Evolutionary conservation across 1,139 yeast species (phyloP), one percentile per base, ranked within the genome.

Genomic region (Saccharomyces hybrid): DNA sequence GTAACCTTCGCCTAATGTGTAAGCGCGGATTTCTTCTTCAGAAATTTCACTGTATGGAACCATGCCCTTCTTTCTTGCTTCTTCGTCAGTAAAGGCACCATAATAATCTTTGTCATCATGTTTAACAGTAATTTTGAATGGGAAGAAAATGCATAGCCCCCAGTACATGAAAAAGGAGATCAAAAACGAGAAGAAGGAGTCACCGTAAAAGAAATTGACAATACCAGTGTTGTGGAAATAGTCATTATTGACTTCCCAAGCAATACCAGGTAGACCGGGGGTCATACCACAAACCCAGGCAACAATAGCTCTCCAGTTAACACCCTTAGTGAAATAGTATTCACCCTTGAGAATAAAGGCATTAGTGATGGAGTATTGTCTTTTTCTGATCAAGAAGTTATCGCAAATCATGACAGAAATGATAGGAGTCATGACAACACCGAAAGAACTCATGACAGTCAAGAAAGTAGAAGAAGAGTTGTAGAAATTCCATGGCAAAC

Each of bases 401-500:
- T 77, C 81, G 57, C 74, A 70, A 41, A 73, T 69, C 71, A 73
- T 71, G 49, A 74, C 73, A 3, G 74, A 71, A 52, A 73, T 74
- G 58, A 75, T 71, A 50, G 80, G 80, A 26, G 76, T 75, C 61
- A 74, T 71, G 50, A 75, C 73, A 52, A 73, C 74, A 56, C 78
- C 75, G 62, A 73, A 66, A 0, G 80, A 73, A 53, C 76, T 70
- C 67, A 76, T 68, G 28, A 77, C 79, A 5, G 76, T 73, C 50
- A 76, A 64, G 60, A 78, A 77, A 8, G 74, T 68, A 5, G 77
- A 69, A 1, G 79, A 72, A 20, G 74, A 67, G 57, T 74, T 75
- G 58, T 75, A 74, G 55, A 78, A 74, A 51, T 72, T 71, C 82
- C 82, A 78, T 20, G 82, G 82, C 58, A 75, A 78, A 54, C 73